Base-by-base conservation (phyloP, 2,329 filamentous ascomycete species). In the Coccinonectria pachysandricola region DNA sequence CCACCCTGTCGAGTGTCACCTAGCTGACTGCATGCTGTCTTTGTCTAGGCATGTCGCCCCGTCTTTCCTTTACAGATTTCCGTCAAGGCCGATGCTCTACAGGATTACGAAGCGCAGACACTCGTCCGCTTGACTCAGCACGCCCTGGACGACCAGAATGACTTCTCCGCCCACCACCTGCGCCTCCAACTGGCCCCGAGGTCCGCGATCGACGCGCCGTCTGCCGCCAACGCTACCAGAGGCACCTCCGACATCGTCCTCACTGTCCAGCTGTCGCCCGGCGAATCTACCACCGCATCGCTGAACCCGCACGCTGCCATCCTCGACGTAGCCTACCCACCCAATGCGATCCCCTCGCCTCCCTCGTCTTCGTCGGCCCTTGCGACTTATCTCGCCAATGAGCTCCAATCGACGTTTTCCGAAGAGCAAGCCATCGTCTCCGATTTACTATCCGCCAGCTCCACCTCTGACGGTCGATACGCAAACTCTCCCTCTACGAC, bases 361-460 rank as follows among this genome's bases (percentile, higher is more conserved):
- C 77, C 71, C 1, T 75, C 79, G 0, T 75, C 78, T 2, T 78
- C 78, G n/a, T 82, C 82, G 0, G 59, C 72, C 4, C 64, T 92
- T 3, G 83, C 83, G 0, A 74, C 71, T 0, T 92, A 80, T 39
- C 73, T 96, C 23, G 84, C 87, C 3, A 69, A 72, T 23, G 76
- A 88, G 43, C 62, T 98, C 9, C 76, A 83, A 28, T 67, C 70
- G 1, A 69, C 87, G 1, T 96, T 94, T 46, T 70, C 73, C 4
- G 86, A 96, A 54, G 91, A 98, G 52, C 86, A 88, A 43, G 76
- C 85, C 12, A 82, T 85, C 35, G 79, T 96, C 37, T 78, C 80
- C 8, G 75, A 83, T 47, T 68, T 86, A 12, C 63, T 85, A 10
- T 79, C 72, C 2, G 66, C 67, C 1, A 71, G 68, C 13, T 65